Evolutionary conservation across 2,329 filamentous ascomycete species (phyloP), one percentile per base, ranked within the genome.

Genomic region (Calcarisporium arbuscula): DNA sequence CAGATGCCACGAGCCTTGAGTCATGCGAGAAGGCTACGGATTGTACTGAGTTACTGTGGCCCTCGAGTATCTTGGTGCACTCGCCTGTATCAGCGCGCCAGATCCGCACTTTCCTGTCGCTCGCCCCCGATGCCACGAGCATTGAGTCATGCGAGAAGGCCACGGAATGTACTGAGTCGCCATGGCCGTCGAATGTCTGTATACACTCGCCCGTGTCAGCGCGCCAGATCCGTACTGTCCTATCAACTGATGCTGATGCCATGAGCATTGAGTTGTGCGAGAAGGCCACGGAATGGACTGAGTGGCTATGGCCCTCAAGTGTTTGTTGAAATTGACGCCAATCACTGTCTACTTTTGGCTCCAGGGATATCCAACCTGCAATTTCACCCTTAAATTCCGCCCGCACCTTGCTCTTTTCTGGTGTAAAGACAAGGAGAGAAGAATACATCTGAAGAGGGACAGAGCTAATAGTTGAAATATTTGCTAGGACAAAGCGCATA

Each of bases 161-260:
- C n/a, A n/a, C n/a, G 8, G 36, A 40, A 5, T n/a, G 10, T 9
- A 36, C 18, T 15, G 1, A 9, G 12, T n/a, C 10, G 7, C 9
- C 19, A 26, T 44, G 34, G 5, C 34, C 36, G 19, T 31, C 12
- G 4, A 31, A 15, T 22, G 11, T 31, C 12, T 22, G 29, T 9
- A 31, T 9, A 10, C 29, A 31, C 29, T 31, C 19, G 18, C 29
- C 29, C 9, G 18, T 31, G 15, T 31, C 19, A 14, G 19, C 8
- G 29, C 29, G 29, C 29, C 29, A 31, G 9, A 31, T 18, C 29
- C 29, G 29, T 21, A 31, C 5, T 9, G 29, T 31, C 19, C 17
- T 10, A 15, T 31, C 29, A 5, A 3, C 2, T 22, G 29, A 31
- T 14, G 19, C 29, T 8, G 29, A 31, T 31, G 29, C 29, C 9